These are phyloP conservation scores for Dactylellina haptotyla DNA, from an alignment of 2,329 filamentous ascomycete species.

Conservation along the genomic window DNA sequence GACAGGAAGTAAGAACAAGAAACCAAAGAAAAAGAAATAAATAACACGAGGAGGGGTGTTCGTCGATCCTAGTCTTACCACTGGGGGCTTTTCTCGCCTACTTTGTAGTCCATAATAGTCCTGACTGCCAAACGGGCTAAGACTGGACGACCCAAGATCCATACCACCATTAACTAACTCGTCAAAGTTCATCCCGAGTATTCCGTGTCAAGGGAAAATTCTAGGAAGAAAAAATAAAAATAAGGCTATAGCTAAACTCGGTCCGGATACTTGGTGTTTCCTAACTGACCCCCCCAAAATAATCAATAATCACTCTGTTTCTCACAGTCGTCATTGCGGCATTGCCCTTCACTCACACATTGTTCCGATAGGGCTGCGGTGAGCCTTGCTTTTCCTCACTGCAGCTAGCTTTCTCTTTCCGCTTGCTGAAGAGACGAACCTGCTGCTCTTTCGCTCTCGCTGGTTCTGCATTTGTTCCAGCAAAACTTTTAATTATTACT, in stretches of 20 bases:
- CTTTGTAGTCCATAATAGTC: conserved; percentile 32
- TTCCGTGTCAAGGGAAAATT: conserved; percentile 38
- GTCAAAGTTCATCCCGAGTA: conserved; percentile 39
- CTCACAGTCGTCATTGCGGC: conserved; percentile 31
- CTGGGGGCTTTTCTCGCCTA: conserved; percentile 42
- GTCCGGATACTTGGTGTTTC: conserved; percentile 22
- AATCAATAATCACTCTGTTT: conserved; percentile 13
- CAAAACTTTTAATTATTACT: conserved; percentile 14
- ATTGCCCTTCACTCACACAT: conserved; percentile 14
- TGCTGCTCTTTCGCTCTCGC: conserved; percentile 10
- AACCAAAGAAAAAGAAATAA: conserved; percentile 19
- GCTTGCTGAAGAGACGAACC: background rate
- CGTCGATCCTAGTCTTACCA: conserved; percentile 28
- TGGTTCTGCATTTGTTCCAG: background rate
- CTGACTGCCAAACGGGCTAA: conserved; percentile 22
- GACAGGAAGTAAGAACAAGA: too few species aligned
- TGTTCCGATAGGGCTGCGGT: conserved; percentile 44
- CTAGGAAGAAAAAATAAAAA: conserved; percentile 25
- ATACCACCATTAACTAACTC: conserved; percentile 20
- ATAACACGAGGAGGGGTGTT: background rate
- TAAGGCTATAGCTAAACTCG: conserved; percentile 18
- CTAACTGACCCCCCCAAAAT: conserved; percentile 24
- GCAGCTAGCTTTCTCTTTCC: conserved; percentile 6
- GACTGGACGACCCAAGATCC: conserved; percentile 31
- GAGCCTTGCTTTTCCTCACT: conserved; percentile 23